Evolutionary conservation across 2,329 filamentous ascomycete species (phyloP), one percentile per base, ranked within the genome.

Genomic region (Ramularia collo-cygni): DNA sequence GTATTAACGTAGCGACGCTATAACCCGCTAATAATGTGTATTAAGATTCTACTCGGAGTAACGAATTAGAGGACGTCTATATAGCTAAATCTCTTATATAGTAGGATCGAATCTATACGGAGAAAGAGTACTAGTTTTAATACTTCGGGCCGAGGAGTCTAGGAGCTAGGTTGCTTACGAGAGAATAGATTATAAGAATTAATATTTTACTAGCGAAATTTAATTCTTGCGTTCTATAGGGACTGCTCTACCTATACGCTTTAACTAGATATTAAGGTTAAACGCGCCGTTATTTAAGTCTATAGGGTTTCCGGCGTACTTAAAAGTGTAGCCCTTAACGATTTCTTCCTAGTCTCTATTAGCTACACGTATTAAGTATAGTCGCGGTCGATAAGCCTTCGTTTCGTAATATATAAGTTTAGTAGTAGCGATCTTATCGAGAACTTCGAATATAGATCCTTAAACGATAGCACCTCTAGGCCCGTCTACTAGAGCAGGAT

Each of bases 401-500:
- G 63, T 65, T 52, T 67, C 64, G 35, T 65, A 65, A 6, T 44
- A 46, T 8, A 57, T 43, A 16, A 67, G 35, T 2, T 51, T 52
- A 27, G 62, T 57, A 46, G 66, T 64, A 17, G 62, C 46, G 19
- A 59, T 55, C 16, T 50, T 43, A 6, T 40, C 48, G 12, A 35
- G 14, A 7, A 68, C 61, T 5, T 52, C 36, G 38, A 60, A 64
- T 8, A 58, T 60, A 14, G 31, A 52, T 5, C 62, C 64, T 8
- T 51, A 5, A 8, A 65, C 52, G 1, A 17, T 39, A 8, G 31
- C 42, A 2, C 28, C 39, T 14, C 19, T 15, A 3, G 44, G 17
- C 1, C 51, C 59, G 45, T 68, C 55, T 9, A 67, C 50, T 6
- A 69, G 41, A 1, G 64, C 65, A 14, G 58, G 62, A 46, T 68